Evolutionary conservation across 169 alveolate genomes (phyloP).

Genomic region (Neospora caninum): DNA sequence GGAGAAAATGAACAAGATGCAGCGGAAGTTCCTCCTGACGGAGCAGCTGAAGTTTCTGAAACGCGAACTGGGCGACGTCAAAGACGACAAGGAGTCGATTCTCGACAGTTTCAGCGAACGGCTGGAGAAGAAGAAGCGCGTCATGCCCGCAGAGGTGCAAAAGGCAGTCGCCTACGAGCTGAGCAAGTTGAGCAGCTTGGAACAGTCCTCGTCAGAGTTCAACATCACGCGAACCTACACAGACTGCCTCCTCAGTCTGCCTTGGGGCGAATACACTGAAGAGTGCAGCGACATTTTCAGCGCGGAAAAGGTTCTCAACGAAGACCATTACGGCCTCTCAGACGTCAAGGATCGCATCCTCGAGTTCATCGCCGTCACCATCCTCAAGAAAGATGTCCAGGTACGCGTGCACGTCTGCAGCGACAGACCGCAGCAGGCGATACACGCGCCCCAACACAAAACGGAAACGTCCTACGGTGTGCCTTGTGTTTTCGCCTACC

Average conservation of each 20-base stretch:
- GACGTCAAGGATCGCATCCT: slow-evolving; percentile 92
- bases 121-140: slow-evolving; percentile 53
- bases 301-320: slow-evolving; percentile 78
- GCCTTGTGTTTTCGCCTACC: no score
- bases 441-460: no score
- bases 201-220: slow-evolving; percentile 79
- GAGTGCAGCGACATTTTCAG: slow-evolving; percentile 64
- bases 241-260: slow-evolving; percentile 80
- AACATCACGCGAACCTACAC: slow-evolving; percentile 79
- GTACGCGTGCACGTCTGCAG: not conserved
- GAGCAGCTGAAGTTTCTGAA: slow-evolving; percentile 84
- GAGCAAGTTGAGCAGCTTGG: slow-evolving; percentile 76
- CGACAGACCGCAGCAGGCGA: not conserved
- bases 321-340: slow-evolving; percentile 92
- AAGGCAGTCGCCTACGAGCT: slow-evolving; percentile 78
- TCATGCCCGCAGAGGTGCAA: slow-evolving; percentile 54
- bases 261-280: slow-evolving; percentile 78
- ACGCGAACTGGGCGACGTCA: slow-evolving; percentile 81
- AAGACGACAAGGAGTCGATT: slow-evolving; percentile 82
- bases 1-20: slow-evolving; percentile 81
- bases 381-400: slow-evolving; percentile 71
- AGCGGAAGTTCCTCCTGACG: slow-evolving; percentile 77
- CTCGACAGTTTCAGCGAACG: slow-evolving; percentile 60
- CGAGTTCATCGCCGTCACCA: slow-evolving; percentile 94
- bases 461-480: no score